Percentiles rank a stretch among this genome's conserved stretches.
Evolutionary conservation across 192 early-diverging fungal genomes (phyloP).

Genomic region (Mortierella hygrophila): DNA sequence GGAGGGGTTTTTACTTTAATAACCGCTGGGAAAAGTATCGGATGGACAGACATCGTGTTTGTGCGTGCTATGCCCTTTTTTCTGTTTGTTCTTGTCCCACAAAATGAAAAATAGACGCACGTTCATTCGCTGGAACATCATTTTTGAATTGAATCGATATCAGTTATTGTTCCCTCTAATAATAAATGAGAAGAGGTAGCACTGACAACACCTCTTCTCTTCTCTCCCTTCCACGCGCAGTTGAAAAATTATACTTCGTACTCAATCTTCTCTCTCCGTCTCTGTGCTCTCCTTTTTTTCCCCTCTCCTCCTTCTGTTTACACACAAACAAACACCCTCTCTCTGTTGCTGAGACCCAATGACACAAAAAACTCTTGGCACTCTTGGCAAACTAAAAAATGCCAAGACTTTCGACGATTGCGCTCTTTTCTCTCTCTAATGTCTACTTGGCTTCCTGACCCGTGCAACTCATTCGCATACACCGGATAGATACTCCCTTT

Average conservation of each 20-base stretch:
- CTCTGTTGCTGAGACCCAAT: conserved; percentile 2
- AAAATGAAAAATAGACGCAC: conserved; percentile 6
- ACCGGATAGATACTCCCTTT: not conserved
- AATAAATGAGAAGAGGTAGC: not conserved
- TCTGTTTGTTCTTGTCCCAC: not conserved
- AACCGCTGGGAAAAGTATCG: not conserved
- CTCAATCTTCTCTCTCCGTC: not conserved
- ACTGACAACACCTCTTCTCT: not conserved
- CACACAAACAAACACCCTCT: not conserved
- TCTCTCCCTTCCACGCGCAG: not conserved
- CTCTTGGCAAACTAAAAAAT: conserved; percentile 52
- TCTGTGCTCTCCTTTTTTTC: conserved; percentile 17
- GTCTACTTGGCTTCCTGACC: not conserved
- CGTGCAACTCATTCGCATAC: not conserved
- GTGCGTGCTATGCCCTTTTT: not conserved
- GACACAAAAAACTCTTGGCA: conserved; percentile 38
- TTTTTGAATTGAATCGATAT: not conserved
- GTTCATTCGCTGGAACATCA: conserved; percentile 8
- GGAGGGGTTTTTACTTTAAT: not conserved
- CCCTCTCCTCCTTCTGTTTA: not conserved
- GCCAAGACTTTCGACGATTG: conserved; percentile 50
- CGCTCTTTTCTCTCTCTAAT: not conserved
- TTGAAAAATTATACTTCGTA: not conserved
- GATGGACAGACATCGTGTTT: not conserved
- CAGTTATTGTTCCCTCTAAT: not conserved